Conservation (phyloP, 2,329 filamentous ascomycete species). For the Huntiella abstrusa region DNA sequence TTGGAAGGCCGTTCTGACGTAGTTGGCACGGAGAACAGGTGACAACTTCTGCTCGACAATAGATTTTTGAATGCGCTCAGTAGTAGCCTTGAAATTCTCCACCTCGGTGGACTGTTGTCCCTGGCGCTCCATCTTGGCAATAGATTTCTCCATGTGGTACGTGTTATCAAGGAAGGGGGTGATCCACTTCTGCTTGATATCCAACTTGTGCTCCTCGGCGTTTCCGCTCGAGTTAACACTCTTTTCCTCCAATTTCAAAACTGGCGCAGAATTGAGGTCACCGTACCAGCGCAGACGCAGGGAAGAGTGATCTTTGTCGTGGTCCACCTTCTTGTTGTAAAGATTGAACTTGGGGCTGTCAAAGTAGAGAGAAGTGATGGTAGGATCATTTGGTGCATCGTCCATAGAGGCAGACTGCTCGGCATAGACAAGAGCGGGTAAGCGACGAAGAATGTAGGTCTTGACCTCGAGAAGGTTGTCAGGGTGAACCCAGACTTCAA, state of each 20-base stretch:
- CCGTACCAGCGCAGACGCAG: constrained; percentile 85
- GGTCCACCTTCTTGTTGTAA: constrained; percentile 70
- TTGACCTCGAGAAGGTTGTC: constrained; percentile 96
- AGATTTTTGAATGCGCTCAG: constrained; percentile 61
- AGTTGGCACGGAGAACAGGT: constrained; percentile 79
- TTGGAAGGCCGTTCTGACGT: constrained; percentile 87
- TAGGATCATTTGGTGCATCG: constrained; percentile 66
- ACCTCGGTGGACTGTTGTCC: constrained; percentile 48
- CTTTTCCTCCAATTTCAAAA: constrained; percentile 82
- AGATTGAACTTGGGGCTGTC: constrained; percentile 73
- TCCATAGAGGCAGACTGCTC: constrained; percentile 67
- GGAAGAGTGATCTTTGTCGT: constrained; percentile 57
- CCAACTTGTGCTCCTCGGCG: constrained; percentile 62
- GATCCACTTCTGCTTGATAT: constrained; percentile 88
- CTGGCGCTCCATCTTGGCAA: constrained; percentile 70
- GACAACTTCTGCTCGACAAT: constrained; percentile 60
- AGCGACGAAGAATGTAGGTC: constrained; percentile 75
- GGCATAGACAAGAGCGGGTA: constrained; percentile 87
- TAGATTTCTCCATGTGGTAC: constrained; percentile 80
- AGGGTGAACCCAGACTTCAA: constrained; percentile 72
- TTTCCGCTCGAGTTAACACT: constrained; percentile 55
- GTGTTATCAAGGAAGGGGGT: constrained; percentile 70
- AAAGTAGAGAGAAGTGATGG: constrained; percentile 90
- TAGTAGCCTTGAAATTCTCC: constrained; percentile 49
- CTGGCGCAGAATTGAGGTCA: constrained; percentile 56